Base-by-base conservation (phyloP, 2,329 filamentous ascomycete species). In the Xylariomycetidae sp. region DNA sequence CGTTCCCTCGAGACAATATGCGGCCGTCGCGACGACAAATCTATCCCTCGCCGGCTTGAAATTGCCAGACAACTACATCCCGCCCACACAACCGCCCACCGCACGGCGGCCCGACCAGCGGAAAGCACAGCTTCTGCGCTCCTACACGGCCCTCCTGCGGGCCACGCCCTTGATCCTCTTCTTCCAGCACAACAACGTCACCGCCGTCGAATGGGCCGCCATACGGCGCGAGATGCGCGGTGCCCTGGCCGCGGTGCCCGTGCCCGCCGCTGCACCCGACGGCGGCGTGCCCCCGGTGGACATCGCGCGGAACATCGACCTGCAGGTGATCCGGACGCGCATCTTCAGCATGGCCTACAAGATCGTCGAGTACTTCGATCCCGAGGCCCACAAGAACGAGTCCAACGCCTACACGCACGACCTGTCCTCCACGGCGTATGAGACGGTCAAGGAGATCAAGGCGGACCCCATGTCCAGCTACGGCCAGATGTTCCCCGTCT, bases 301-400 rank as follows among this genome's bases (percentile, higher is more conserved):
- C 19, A 56, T 86, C 20, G 70, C 74, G n/a, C 62, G 74, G 2
- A 64, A 68, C 24, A 72, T 92, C 46, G 82, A 85, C 60, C 58
- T 96, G 17, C 82, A 93, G 58, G 85, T 94, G 17, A 68, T 98
- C 35, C 82, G 92, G 54, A 92, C 86, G 10, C 84, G 85, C 53
- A 93, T 98, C 54, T 86, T 98, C 56, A 80, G 82, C 46, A 78
- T 85, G 13, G 89, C 90, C 1, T 67, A 96, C 41, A 82, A 83
- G 46, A 76, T 96, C 32, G 80, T 89, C 40, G 90, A 96, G 55
- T 93, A 88, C 62, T 93, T 76, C 55, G 74, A 74, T 55, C 73
- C 69, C 42, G 61, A 61, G 24, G 57, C 47, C 4, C 59, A 64
- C 13, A 46, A 56, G 5, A 50, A 57, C 10, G 50, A 53, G 19